phyloP scores from a whole-genome alignment of 768 basidiomycete species.

The Lactarius vividus region DNA sequence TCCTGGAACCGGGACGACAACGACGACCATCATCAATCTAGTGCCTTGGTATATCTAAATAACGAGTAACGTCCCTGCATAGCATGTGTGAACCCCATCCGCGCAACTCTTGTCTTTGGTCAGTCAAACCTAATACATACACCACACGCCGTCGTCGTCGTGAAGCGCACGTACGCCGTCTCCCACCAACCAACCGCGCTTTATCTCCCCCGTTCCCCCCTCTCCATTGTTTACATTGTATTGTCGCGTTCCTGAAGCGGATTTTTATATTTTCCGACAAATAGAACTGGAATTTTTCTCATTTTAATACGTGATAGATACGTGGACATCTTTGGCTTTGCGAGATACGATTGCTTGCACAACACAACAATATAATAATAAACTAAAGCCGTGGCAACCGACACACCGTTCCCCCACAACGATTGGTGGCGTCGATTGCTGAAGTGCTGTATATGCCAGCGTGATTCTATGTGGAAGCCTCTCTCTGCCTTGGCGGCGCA shows the following conservation, averaged over 20 bases:
- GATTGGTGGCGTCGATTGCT: not conserved
- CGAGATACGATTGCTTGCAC: slow-evolving; percentile 9
- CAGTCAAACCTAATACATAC: slow-evolving; percentile 22
- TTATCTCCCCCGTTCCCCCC: slow-evolving; percentile 8
- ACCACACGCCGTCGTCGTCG: not conserved
- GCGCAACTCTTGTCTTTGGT: not conserved
- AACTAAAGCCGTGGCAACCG: slow-evolving; percentile 12
- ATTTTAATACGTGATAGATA: not conserved
- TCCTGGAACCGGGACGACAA: not conserved
- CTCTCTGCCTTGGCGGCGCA: not conserved
- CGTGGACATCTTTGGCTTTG: slow-evolving; percentile 17
- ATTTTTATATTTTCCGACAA: not conserved
- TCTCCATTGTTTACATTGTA: slow-evolving; percentile 1
- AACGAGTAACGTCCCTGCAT: not conserved
- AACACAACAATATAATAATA: not conserved
- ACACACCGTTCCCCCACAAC: not conserved
- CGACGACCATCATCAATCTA: slow-evolving; percentile 3
- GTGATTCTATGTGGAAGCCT: not conserved
- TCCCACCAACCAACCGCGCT: not conserved
- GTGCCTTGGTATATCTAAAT: not conserved
- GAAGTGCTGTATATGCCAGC: not conserved
- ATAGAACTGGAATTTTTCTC: slow-evolving; percentile 4
- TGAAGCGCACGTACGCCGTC: not conserved
- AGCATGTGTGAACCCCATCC: slow-evolving; percentile 7
- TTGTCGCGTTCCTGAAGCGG: slow-evolving; percentile 13